A percentile compares a stretch with the other conserved stretches of the same genome.
Evolutionary conservation across 1,139 yeast genomes (phyloP).

Genomic region (Hyphopichia khmerensis): DNA sequence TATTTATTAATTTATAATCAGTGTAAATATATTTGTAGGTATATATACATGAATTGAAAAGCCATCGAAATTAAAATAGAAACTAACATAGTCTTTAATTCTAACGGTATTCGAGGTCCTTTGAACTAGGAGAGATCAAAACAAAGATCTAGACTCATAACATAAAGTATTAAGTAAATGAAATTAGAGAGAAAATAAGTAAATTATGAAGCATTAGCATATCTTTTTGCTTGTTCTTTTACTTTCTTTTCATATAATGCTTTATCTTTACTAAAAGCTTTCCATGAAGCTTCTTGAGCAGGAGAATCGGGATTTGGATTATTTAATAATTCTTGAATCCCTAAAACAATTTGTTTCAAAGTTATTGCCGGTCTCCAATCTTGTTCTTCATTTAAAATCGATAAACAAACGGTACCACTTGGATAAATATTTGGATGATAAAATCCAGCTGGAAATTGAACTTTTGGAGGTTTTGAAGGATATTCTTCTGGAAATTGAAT

Average conservation of each 20-base stretch:
- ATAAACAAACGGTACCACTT: conserved; percentile 90
- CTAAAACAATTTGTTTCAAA: conserved; percentile 82
- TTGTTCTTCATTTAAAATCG: conserved; percentile 90
- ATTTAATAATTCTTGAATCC: conserved; percentile 87
- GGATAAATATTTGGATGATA: conserved; percentile 98
- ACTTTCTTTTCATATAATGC: conserved; percentile 74
- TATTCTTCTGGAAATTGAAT: conserved; percentile 85
- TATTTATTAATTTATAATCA: too few species aligned
- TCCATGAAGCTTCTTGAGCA: conserved; percentile 97
- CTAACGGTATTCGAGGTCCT: not conserved
- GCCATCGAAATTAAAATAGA: too few species aligned
- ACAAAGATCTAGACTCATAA: not conserved
- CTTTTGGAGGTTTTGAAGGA: conserved; percentile 96
- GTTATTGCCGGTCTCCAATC: conserved; percentile 99
- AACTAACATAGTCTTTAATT: not conserved
- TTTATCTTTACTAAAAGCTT: conserved; percentile 71
- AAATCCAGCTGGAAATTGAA: conserved; percentile 81
- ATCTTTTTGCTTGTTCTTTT: conserved; percentile 75
- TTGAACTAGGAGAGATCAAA: not conserved
- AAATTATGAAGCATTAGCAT: conserved; percentile 26
- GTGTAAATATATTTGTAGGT: not conserved
- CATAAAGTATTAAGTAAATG: not conserved
- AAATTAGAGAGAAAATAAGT: not conserved
- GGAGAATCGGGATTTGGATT: conserved; percentile 95
- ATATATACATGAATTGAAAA: not conserved